Evolutionary conservation across 2,329 filamentous ascomycete genomes (phyloP), one percentile per base, ranked within the genome.

Genomic region (Elsinoe ampelina): DNA sequence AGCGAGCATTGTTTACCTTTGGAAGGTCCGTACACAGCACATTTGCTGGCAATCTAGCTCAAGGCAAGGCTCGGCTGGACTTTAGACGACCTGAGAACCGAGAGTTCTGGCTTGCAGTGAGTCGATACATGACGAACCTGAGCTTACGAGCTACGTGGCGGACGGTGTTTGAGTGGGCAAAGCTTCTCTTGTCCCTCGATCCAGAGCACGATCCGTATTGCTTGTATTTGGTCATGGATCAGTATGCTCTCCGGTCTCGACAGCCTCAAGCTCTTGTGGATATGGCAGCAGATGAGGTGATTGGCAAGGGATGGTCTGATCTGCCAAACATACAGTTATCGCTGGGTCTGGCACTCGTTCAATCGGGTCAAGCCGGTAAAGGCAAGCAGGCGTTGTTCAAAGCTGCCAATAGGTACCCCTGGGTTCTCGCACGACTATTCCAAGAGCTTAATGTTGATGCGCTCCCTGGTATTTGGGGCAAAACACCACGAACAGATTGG

Each of bases 91-190:
- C 86, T 0, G 91, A 95, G 69, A 97, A 97, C 69, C 81, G 93
- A 42, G 92, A 97, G 69, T 84, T 98, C 61, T 95, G 88, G 84
- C 81, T 97, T 35, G 87, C 89, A 1, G 87, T 85, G 7, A 95
- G 90, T 76, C 84, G 91, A 63, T 96, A 96, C 65, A 85, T 97
- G 64, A 82, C 81, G 63, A 93, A 89, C 62, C 76, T 98, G 19
- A 80, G 89, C 13, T 84, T 89, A 72, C 92, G 95, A 64, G 90
- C 91, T n/a, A 96, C 92, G 1, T 95, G 89, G 77, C 81, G 90
- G 47, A 97, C 93, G 0, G 89, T 90, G 0, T 83, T 95, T 48
- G 93, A 97, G 70, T 98, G 93, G 91, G 81, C 88, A 5, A 95
- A 93, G 72, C 73, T 97, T 5, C 75, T 96, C 8, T 77, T 95